phyloP scores from a whole-genome alignment of 805 yeast genomes.

The Saccharomycopsis olivae region DNA sequence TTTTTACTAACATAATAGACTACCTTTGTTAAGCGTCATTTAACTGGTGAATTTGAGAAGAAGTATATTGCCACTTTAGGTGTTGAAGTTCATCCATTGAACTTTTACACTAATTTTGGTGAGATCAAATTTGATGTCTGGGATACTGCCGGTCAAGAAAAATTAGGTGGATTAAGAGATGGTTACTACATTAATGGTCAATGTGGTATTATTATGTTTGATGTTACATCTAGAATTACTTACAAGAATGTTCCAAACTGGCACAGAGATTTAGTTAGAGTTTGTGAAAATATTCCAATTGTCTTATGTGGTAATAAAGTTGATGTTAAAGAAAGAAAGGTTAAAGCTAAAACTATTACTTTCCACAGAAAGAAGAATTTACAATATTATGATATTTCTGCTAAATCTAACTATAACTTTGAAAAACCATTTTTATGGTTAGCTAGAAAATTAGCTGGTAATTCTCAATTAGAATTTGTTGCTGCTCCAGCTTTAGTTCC shows the following conservation, averaged over 20 bases:
- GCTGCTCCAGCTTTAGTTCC: slow-evolving; percentile 99
- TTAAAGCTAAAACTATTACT: slow-evolving; percentile 98
- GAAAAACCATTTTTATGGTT: slow-evolving; percentile 99
- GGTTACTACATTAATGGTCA: slow-evolving; percentile 99
- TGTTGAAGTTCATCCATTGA: slow-evolving; percentile 98
- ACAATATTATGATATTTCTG: slow-evolving; percentile 98
- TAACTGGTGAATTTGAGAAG: slow-evolving; percentile 98
- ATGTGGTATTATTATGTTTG: slow-evolving; percentile 99
- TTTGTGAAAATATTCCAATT: slow-evolving; percentile 98
- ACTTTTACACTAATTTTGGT: slow-evolving; percentile 97
- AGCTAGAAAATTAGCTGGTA: slow-evolving; percentile 97
- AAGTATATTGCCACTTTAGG: slow-evolving; percentile 98
- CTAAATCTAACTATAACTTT: slow-evolving; percentile 98
- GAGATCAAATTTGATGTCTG: slow-evolving; percentile 98
- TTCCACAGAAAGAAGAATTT: slow-evolving; percentile 99
- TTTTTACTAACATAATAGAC: too few species aligned
- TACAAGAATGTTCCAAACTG: slow-evolving; percentile 99
- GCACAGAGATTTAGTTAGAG: slow-evolving; percentile 99
- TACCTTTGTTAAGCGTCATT: slow-evolving; percentile 98
- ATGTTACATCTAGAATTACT: slow-evolving; percentile 98
- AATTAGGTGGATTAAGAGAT: slow-evolving; percentile 98
- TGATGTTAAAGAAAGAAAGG: slow-evolving; percentile 99
- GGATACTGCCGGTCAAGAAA: slow-evolving; percentile 99
- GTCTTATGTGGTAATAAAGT: slow-evolving; percentile 99
- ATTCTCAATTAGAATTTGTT: slow-evolving; percentile 95